Conservation (phyloP, 352 stramenopile genomes). For the Globisporangium abappressorium region DNA sequence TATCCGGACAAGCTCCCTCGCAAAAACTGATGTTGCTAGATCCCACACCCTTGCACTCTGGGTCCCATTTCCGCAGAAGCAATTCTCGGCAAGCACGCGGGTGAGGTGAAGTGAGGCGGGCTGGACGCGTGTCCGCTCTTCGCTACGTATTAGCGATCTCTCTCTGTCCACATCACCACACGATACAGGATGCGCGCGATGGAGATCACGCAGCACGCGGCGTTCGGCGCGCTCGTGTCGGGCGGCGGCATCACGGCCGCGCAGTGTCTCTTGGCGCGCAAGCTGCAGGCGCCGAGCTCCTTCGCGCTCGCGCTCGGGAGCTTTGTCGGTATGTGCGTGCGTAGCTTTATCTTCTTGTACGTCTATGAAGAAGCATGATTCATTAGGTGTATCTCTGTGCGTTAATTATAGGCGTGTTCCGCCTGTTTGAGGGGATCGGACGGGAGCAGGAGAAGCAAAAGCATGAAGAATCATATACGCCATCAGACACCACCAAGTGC, state of each 20-base stretch:
- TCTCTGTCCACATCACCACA: not conserved
- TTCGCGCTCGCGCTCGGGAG: constrained; percentile 48
- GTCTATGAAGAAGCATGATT: not conserved
- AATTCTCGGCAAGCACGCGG: not conserved
- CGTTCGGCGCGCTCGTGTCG: constrained; percentile 29
- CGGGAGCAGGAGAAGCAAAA: constrained; percentile 13
- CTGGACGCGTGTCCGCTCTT: not conserved
- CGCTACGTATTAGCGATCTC: not conserved
- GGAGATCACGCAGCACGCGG: constrained; percentile 35
- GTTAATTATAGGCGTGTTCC: constrained; percentile 28
- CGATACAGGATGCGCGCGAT: not conserved
- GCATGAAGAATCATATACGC: not conserved
- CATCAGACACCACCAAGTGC: not conserved
- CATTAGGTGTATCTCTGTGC: not conserved
- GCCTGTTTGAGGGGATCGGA: constrained; percentile 40
- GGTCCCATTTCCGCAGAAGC: not conserved
- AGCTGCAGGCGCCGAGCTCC: constrained; percentile 34
- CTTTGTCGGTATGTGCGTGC: constrained; percentile 40
- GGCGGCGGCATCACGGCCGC: constrained; percentile 30
- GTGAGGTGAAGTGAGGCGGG: not conserved
- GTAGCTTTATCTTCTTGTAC: not conserved
- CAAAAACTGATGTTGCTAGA: not conserved
- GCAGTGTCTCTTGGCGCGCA: constrained; percentile 42
- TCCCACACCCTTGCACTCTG: not conserved
- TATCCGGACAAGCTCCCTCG: not conserved